A percentile compares a stretch with the other conserved stretches of the same genome.
phyloP scores from a whole-genome alignment of 2,329 filamentous ascomycete species.

The Taxawa tesnikishii region DNA sequence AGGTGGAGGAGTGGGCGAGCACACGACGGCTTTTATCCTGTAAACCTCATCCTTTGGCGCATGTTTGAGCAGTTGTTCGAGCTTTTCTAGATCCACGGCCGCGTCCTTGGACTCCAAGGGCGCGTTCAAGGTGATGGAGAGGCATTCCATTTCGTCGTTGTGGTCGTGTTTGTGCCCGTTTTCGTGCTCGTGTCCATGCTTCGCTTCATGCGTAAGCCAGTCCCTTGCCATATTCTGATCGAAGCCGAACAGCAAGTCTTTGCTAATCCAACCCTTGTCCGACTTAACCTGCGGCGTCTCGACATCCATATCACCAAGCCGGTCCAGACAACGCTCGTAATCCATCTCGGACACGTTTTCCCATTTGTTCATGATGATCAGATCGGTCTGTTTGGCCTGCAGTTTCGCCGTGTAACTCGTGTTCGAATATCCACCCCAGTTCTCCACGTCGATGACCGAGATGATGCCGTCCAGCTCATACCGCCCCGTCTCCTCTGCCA shows the following conservation, averaged over 20 bases:
- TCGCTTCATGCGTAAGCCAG: conserved; percentile 20
- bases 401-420: conserved; percentile 79
- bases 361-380: conserved; percentile 92
- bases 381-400: conserved; percentile 79
- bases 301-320: conserved; percentile 68
- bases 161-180: conserved; percentile 42
- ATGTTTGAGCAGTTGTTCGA: conserved; percentile 54
- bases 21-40: conserved; percentile 69
- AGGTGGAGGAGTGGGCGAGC: conserved; percentile 33
- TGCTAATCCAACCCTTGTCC: conserved; percentile 63
- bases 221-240: conserved; percentile 64
- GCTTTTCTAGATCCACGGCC: conserved; percentile 41
- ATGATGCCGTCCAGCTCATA: conserved; percentile 81
- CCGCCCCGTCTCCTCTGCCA: conserved; percentile 54
- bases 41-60: conserved; percentile 92
- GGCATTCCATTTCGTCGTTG: conserved; percentile 76
- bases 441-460: conserved; percentile 85
- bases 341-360: conserved; percentile 60
- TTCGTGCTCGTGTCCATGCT: conserved; percentile 28
- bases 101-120: conserved; percentile 25
- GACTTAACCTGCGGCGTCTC: conserved; percentile 73
- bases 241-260: conserved; percentile 73
- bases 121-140: conserved; percentile 57
- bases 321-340: conserved; percentile 67
- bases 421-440: conserved; percentile 87